Evolutionary conservation across 306 rosid species (phyloP).

Genomic region (Cicer yamashitae): DNA sequence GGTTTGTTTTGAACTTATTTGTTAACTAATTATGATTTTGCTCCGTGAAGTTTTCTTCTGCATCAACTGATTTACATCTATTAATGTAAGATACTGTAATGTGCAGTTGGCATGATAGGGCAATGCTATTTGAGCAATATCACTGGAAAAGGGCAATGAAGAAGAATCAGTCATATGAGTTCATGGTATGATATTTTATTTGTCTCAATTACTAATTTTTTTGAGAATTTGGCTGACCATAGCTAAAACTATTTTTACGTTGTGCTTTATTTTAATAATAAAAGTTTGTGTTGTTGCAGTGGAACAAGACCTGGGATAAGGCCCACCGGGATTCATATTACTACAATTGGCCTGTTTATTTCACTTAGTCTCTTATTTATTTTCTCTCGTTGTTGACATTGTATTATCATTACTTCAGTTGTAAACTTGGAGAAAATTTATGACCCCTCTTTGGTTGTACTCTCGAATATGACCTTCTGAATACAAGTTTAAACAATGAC

Average conservation of each 20-base stretch:
- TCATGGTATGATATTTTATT: conserved; percentile 56
- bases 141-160: conserved; percentile 84
- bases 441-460: conserved; percentile 12
- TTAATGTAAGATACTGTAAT: conserved; percentile 30
- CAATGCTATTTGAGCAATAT: conserved; percentile 77
- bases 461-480: neutral
- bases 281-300: conserved; percentile 62
- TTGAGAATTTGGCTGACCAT: conserved; percentile 4
- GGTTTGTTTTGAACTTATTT: conserved; percentile 15
- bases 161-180: conserved; percentile 72
- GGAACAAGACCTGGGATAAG: conserved; percentile 84
- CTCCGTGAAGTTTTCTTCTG: conserved; percentile 7
- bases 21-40: neutral
- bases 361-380: conserved; percentile 55
- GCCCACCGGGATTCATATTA: conserved; percentile 68
- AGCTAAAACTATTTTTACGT: neutral
- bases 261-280: conserved; percentile 33
- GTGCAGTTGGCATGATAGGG: conserved; percentile 92
- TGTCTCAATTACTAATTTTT: neutral
- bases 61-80: neutral
- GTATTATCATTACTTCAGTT: conserved; percentile 37
- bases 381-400: conserved; percentile 12
- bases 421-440: conserved; percentile 38
- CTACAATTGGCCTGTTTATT: conserved; percentile 77
- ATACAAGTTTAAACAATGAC: conserved; percentile 6